Base-by-base conservation (phyloP, 768 basidiomycete species). In the Trichaptum fuscoviolaceum region DNA sequence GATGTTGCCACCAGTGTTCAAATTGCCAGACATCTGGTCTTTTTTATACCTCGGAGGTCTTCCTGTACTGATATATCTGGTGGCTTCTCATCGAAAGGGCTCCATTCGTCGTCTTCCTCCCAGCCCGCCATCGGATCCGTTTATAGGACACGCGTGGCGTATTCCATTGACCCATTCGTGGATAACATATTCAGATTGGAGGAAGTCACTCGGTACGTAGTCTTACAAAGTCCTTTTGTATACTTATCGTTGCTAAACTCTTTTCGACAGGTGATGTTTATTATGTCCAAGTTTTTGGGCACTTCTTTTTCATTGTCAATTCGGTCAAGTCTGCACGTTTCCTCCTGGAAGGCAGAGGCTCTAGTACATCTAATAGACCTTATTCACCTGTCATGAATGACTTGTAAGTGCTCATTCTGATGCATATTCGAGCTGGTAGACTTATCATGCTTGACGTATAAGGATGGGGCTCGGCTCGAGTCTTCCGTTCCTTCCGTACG, bases 401-500 rank as follows among this genome's bases (percentile, higher is more conserved):
- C 64, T 74, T 52, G 42, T 52, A 20, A 52, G 42, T 52, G 10
- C 42, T 52, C 20, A 52, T 52, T 12, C 2, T 52, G 42, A 52
- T 52, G 30, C 4, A 30, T 2, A 2, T 30, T 30, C 30, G 30
- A 8, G 30, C 2, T 8, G 2, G 2, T 3, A 30, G 30, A 30
- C 30, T 30, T 30, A 30, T 8, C 30, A 3, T 30, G 30, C 30
- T 2, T 8, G 30, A 30, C 30, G 2, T 52, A 12, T 52, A 3
- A 52, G 42, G 42, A 52, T 52, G 12, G 42, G 42, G 3, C 42
- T 52, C 20, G 42, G 42, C 5, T 52, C 42, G 15, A 52, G 6
- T 52, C 12, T 52, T 12, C 42, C 87, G 1, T 90, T 91, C 73
- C 87, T 87, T 5, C 80, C 81, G 20, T 89, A 91, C 71, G 85